A percentile compares a stretch with the other conserved stretches of the same genome.
phyloP scores from a whole-genome alignment of 768 basidiomycete genomes.

The Wakefieldia striispora region DNA sequence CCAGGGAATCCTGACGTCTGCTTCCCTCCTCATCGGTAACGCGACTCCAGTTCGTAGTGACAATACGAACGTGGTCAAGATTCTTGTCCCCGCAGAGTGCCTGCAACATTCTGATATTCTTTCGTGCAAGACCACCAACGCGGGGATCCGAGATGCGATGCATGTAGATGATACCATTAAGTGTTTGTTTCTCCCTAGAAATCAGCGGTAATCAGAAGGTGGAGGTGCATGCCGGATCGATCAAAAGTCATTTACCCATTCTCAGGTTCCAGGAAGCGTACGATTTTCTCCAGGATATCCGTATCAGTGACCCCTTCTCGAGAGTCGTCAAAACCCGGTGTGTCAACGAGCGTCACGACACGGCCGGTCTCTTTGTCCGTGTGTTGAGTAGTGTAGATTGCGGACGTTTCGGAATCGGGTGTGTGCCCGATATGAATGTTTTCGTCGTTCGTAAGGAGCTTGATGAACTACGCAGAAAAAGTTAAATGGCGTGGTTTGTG shows the following conservation, averaged over 20 bases:
- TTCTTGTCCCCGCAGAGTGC: slow-evolving; percentile 44
- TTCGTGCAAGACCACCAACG: slow-evolving; percentile 39
- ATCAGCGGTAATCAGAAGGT: not conserved
- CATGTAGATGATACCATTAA: slow-evolving; percentile 45
- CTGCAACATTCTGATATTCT: slow-evolving; percentile 44
- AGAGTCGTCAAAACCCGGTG: slow-evolving; percentile 10
- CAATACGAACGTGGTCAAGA: slow-evolving; percentile 42
- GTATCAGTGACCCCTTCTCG: slow-evolving; percentile 14
- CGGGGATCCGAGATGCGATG: slow-evolving; percentile 44
- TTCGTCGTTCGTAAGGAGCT: slow-evolving; percentile 3
- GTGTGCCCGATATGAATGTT: not conserved
- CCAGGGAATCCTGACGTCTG: slow-evolving; percentile 26
- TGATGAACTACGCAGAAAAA: slow-evolving; percentile 2
- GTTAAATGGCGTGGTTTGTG: too few relatives aligned
- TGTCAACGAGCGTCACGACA: slow-evolving; percentile 19
- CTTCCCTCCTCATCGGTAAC: slow-evolving; percentile 26
- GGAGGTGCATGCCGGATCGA: too few relatives aligned
- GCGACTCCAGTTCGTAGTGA: slow-evolving; percentile 47
- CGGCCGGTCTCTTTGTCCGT: not conserved
- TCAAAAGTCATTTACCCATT: not conserved
- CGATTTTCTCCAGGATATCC: slow-evolving; percentile 19
- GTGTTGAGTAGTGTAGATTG: not conserved
- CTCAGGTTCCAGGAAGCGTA: not conserved
- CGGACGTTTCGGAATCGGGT: slow-evolving; percentile 5
- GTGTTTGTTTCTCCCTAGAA: slow-evolving; percentile 7